phyloP scores from a whole-genome alignment of 225 moss, liverwort and hornwort species.

The Rhytidiadelphus loreus region DNA sequence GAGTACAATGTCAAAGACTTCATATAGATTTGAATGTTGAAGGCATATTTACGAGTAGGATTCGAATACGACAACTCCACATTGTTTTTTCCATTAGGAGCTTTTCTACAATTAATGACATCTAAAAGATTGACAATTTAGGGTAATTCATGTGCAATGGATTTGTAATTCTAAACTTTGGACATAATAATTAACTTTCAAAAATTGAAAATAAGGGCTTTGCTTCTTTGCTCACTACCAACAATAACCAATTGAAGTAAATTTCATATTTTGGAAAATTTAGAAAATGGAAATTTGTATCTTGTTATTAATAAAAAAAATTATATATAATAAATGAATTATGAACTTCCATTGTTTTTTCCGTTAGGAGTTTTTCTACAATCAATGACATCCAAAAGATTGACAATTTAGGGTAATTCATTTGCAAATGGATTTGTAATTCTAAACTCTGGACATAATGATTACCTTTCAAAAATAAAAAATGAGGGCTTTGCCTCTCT shows the following conservation, averaged over 20 bases:
- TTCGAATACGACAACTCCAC: not conserved
- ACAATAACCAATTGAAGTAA: no score
- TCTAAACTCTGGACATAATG: no score
- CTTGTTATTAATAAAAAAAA: no score
- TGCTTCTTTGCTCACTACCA: accelerated
- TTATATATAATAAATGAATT: not conserved
- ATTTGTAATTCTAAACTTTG: not conserved
- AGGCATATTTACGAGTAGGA: not conserved
- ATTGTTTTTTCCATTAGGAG: not conserved
- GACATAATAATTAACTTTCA: not conserved
- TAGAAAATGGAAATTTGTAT: not conserved
- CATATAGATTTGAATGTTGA: not conserved
- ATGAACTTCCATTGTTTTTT: no score
- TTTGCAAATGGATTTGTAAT: no score
- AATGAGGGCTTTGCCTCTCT: no score
- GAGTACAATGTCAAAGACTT: not conserved
- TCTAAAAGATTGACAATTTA: not conserved
- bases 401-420: no score
- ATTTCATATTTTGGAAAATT: not conserved
- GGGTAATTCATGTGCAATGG: not conserved
- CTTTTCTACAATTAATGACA: not conserved
- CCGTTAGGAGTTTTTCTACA: no score
- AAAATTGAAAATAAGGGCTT: not conserved
- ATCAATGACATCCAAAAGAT: no score
- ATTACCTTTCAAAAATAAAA: no score